A percentile compares a stretch with the other conserved stretches of the same genome.
Evolutionary conservation across 352 stramenopile genomes (phyloP).

Genomic region (Globisporangium ultimum): DNA sequence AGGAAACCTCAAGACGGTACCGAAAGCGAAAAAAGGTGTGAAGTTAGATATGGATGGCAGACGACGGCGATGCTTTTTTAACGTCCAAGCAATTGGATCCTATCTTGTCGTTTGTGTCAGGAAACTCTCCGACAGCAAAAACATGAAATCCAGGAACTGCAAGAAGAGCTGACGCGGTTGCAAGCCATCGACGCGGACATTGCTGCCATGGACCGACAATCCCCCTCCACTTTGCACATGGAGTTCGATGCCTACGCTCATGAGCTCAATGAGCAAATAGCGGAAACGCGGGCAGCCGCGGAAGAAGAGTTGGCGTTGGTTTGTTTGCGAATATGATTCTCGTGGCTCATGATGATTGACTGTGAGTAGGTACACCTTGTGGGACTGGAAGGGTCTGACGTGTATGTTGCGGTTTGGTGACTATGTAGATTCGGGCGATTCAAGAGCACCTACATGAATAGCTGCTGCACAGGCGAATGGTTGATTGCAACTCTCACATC

Average conservation of each 20-base stretch:
- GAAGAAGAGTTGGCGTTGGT: constrained; percentile 1
- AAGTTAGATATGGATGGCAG: background rate
- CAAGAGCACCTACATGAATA: too few species aligned
- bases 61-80: background rate
- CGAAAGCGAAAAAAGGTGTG: constrained; percentile 1
- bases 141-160: background rate
- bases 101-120: background rate
- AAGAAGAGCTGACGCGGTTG: background rate
- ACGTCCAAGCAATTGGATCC: background rate
- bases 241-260: constrained; percentile 1
- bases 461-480: too few species aligned
- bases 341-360: too few species aligned
- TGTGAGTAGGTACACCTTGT: background rate
- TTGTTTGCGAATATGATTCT: background rate
- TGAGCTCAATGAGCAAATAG: background rate
- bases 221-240: background rate
- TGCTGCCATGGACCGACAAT: background rate
- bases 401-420: too few species aligned
- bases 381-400: too few species aligned
- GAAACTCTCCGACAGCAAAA: constrained; percentile 7
- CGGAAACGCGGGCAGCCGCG: background rate
- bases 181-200: background rate
- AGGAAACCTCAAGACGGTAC: constrained; percentile 1
- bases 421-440: too few species aligned
- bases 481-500: too few species aligned